phyloP scores from a whole-genome alignment of 345 rosid species.

The Erodium maritimum region DNA sequence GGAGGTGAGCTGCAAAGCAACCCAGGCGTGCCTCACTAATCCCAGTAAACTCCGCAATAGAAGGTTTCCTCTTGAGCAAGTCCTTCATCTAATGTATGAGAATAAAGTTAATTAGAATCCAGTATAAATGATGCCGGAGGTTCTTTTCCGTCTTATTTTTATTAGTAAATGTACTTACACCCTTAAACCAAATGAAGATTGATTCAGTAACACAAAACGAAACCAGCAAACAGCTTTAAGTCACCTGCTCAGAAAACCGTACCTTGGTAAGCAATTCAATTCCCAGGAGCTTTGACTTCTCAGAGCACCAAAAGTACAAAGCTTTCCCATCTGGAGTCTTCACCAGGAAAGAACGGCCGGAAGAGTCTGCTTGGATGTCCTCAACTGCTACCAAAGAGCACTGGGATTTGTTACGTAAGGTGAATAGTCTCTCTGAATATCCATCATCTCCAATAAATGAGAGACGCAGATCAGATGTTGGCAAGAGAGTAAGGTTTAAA shows the following conservation, averaged over 20 bases:
- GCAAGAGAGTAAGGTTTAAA: conserved; percentile 63
- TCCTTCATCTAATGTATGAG: conserved; percentile 53
- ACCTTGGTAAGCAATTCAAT: conserved; percentile 83
- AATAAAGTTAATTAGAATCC: neutral
- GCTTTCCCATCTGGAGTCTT: conserved; percentile 40
- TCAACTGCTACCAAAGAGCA: conserved; percentile 41
- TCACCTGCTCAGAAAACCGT: neutral
- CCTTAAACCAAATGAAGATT: no score
- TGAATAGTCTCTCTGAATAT: conserved; percentile 48
- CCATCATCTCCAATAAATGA: conserved; percentile 83
- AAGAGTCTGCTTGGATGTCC: conserved; percentile 55
- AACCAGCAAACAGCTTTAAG: no score
- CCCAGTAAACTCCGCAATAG: conserved; percentile 83
- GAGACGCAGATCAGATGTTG: conserved; percentile 76
- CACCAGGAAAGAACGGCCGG: conserved; percentile 77
- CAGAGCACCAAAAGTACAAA: conserved; percentile 88
- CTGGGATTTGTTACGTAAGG: conserved; percentile 37
- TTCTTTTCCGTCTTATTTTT: no score
- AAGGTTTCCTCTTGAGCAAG: conserved; percentile 69
- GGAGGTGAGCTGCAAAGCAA: conserved; percentile 74
- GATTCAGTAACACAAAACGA: no score
- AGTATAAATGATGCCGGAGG: no score
- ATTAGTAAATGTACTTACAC: no score
- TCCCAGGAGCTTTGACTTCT: conserved; percentile 82
- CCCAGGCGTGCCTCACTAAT: conserved; percentile 79